Percentiles rank a stretch among this genome's conserved stretches.
Evolutionary conservation across 805 yeast genomes (phyloP).

Genomic region (Sugiyamaella lignohabitans): DNA sequence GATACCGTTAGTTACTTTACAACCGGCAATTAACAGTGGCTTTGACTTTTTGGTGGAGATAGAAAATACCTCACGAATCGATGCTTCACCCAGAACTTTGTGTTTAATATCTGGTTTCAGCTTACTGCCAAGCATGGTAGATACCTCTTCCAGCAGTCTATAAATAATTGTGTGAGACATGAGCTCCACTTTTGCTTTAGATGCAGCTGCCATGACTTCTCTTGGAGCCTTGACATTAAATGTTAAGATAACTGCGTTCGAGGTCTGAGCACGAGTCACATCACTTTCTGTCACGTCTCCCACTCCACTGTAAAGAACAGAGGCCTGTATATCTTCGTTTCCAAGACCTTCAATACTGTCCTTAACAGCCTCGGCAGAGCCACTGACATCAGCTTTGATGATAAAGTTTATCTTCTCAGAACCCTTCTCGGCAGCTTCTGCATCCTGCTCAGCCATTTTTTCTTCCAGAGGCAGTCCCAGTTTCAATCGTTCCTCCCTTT

Average conservation of each 20-base stretch:
- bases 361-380: constrained; percentile 87
- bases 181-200: constrained; percentile 48
- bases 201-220: constrained; percentile 54
- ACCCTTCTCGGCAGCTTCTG: constrained; percentile 24
- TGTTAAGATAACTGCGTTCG: constrained; percentile 68
- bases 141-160: constrained; percentile 78
- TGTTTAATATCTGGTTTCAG: constrained; percentile 63
- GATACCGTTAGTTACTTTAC: constrained; percentile 66
- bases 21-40: constrained; percentile 72
- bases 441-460: constrained; percentile 33
- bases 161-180: constrained; percentile 75
- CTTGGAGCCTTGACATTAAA: constrained; percentile 70
- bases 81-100: constrained; percentile 60
- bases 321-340: constrained; percentile 70
- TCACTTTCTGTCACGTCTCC: constrained; percentile 70
- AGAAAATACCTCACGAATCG: constrained; percentile 63
- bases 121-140: constrained; percentile 50
- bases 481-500: constrained; percentile 49
- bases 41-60: constrained; percentile 50
- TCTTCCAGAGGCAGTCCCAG: constrained; percentile 55
- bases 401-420: constrained; percentile 42
- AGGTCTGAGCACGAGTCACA: constrained; percentile 57
- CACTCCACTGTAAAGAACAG: constrained; percentile 67
- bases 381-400: constrained; percentile 86
- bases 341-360: constrained; percentile 81